phyloP scores from a whole-genome alignment of 2,329 filamentous ascomycete species.

The Zymoseptoria passerinii region DNA sequence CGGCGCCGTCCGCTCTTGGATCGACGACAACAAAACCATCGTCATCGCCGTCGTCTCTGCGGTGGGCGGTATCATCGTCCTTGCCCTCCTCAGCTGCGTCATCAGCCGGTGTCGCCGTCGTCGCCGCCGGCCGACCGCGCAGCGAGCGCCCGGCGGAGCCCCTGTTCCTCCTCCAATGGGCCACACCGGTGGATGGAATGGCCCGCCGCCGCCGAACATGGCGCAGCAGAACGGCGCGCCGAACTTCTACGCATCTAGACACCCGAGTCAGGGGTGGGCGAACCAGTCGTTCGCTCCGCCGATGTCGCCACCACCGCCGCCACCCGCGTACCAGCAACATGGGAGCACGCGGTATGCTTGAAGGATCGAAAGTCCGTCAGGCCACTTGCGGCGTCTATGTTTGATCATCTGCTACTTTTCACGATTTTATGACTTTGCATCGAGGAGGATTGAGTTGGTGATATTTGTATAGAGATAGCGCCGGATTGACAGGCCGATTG shows the following conservation, averaged over 20 bases:
- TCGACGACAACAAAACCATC: constrained; percentile 66
- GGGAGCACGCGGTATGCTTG: constrained; percentile 16
- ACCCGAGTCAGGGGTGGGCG: constrained; percentile 21
- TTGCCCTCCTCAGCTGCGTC: constrained; percentile 62
- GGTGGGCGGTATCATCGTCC: constrained; percentile 62
- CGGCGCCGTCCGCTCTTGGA: constrained; percentile 67
- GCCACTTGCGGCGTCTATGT: neutral
- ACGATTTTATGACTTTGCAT: neutral
- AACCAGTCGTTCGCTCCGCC: constrained; percentile 9
- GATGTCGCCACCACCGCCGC: constrained; percentile 16
- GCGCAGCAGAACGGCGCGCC: constrained; percentile 8
- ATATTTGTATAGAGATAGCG: neutral
- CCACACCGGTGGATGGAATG: constrained; percentile 25
- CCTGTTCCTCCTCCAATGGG: constrained; percentile 14
- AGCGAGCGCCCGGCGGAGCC: constrained; percentile 14
- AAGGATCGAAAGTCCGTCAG: neutral
- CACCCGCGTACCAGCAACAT: constrained; percentile 14
- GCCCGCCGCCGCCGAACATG: constrained; percentile 13
- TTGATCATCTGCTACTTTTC: neutral
- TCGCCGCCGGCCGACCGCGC: constrained; percentile 8
- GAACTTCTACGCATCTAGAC: constrained; percentile 7
- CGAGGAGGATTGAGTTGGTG: neutral
- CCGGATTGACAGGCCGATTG: neutral
- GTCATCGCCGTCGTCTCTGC: constrained; percentile 71
- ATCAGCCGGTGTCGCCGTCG: constrained; percentile 45